These are phyloP conservation scores for Zygotorulaspora florentina DNA, from an alignment of 805 yeast species.

Conservation along the genomic window DNA sequence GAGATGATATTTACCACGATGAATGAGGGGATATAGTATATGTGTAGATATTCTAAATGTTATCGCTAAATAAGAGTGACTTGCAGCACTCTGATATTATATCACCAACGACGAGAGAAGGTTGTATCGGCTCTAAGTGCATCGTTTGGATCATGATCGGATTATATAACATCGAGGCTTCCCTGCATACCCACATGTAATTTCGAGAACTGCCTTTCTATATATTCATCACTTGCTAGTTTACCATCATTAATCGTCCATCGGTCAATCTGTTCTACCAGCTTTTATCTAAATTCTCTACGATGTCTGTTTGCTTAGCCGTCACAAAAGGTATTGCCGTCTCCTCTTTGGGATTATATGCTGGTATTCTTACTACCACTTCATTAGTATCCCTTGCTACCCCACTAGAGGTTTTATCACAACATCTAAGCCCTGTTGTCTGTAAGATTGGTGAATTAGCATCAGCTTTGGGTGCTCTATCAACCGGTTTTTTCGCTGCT, in stretches of 20 bases:
- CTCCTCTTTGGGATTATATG: conserved; percentile 61
- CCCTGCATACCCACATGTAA: background rate
- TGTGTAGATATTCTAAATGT: too few species aligned
- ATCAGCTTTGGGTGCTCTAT: conserved; percentile 42
- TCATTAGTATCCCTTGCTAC: conserved; percentile 33
- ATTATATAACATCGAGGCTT: too few species aligned
- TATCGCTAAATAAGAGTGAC: too few species aligned
- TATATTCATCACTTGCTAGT: background rate
- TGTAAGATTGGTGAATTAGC: conserved; percentile 24
- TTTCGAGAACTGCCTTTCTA: background rate
- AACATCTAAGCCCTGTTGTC: conserved; percentile 18
- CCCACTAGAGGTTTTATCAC: conserved; percentile 18
- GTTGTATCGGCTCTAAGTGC: too few species aligned
- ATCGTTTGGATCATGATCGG: too few species aligned
- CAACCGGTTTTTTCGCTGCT: conserved; percentile 48
- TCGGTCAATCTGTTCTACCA: too few species aligned
- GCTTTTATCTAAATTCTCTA: too few species aligned
- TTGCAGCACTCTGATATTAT: too few species aligned
- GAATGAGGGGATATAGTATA: too few species aligned
- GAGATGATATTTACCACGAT: too few species aligned
- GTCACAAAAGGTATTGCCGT: conserved; percentile 62
- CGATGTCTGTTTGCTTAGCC: conserved; percentile 15
- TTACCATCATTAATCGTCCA: background rate
- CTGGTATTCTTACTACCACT: conserved; percentile 43
- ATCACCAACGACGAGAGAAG: too few species aligned